phyloP scores from a whole-genome alignment of 2,329 filamentous ascomycete species.

The Pseudovirgaria hyperparasitica region DNA sequence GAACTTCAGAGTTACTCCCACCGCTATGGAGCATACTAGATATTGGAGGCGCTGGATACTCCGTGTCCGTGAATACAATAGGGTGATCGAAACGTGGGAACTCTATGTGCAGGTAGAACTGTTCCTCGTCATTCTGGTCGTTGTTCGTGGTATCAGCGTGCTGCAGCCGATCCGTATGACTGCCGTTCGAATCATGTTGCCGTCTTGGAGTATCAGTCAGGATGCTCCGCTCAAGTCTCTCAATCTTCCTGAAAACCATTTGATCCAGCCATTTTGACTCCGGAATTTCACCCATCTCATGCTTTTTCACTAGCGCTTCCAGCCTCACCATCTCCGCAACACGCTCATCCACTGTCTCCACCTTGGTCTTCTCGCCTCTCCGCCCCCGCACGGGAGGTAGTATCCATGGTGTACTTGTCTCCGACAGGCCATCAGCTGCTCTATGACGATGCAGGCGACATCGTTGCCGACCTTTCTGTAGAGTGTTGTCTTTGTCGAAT shows the following conservation, averaged over 20 bases:
- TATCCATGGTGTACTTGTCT: constrained; percentile 62
- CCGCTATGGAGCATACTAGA: constrained; percentile 54
- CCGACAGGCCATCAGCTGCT: constrained; percentile 72
- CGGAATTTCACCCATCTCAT: constrained; percentile 93
- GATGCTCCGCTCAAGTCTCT: constrained; percentile 44
- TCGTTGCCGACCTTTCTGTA: constrained; percentile 86
- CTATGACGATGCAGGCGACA: constrained; percentile 74
- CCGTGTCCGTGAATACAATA: constrained; percentile 85
- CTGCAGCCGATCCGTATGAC: constrained; percentile 7
- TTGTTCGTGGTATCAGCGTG: constrained; percentile 10
- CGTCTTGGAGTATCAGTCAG: constrained; percentile 29
- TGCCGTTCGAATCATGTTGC: background rate
- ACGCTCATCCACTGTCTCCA: constrained; percentile 43
- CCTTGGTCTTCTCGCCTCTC: constrained; percentile 36
- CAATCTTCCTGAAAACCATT: constrained; percentile 80
- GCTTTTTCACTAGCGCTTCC: constrained; percentile 86
- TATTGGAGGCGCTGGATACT: constrained; percentile 76
- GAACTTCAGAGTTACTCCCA: constrained; percentile 54
- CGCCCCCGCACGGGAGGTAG: constrained; percentile 42
- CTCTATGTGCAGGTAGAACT: constrained; percentile 79
- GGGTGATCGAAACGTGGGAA: constrained; percentile 92
- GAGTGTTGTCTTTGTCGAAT: constrained; percentile 85
- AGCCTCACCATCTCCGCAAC: constrained; percentile 81
- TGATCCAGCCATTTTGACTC: constrained; percentile 93
- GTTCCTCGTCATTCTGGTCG: constrained; percentile 40